phyloP scores from a whole-genome alignment of 306 rosid species.

The Lupinus albus region DNA sequence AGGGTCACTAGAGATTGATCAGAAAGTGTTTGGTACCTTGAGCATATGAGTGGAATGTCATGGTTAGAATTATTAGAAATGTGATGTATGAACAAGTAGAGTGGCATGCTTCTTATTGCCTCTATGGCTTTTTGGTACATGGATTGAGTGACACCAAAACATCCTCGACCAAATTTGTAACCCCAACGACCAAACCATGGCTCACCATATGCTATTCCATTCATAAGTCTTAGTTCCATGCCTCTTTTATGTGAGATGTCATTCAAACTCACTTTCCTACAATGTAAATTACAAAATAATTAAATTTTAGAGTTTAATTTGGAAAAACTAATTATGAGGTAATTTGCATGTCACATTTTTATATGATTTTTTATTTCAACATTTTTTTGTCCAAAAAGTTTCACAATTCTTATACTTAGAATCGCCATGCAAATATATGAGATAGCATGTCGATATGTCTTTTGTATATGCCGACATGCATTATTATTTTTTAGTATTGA shows the following conservation, averaged over 20 bases:
- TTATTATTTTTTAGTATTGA: no score
- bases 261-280: slow-evolving; percentile 80
- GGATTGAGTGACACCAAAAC: slow-evolving; percentile 63
- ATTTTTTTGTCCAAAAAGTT: not conserved
- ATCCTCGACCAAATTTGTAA: slow-evolving; percentile 71
- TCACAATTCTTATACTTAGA: not conserved
- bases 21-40: slow-evolving; percentile 73
- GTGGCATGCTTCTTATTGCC: slow-evolving; percentile 69
- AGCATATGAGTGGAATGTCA: slow-evolving; percentile 58
- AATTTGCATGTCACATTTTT: not conserved
- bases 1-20: slow-evolving; percentile 71
- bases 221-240: slow-evolving; percentile 74
- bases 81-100: slow-evolving; percentile 57
- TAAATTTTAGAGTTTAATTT: not conserved
- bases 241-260: slow-evolving; percentile 68
- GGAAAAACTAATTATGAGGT: no score
- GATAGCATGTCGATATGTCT: no score
- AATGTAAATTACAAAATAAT: slow-evolving; percentile 21
- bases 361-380: not conserved
- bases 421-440: no score
- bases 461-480: no score
- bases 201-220: slow-evolving; percentile 65
- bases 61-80: slow-evolving; percentile 45
- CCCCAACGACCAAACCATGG: slow-evolving; percentile 93
- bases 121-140: slow-evolving; percentile 71